Evolutionary conservation across 768 basidiomycete genomes (phyloP).

Genomic region (Coprinellus micaceus): DNA sequence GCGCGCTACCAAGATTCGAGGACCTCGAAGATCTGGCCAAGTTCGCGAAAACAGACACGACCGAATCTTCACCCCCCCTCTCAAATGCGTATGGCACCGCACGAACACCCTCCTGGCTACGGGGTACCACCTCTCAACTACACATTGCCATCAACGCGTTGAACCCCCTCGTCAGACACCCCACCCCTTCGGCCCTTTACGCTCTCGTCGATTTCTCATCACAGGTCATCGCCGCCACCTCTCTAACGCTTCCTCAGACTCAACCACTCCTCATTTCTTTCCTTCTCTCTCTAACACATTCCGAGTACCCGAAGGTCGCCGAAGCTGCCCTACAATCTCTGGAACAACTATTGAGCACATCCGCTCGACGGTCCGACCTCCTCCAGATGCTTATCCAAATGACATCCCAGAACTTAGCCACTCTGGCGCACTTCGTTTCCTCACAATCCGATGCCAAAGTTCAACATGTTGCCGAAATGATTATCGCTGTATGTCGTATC

Average conservation of each 20-base stretch:
- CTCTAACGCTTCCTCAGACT: conserved; percentile 61
- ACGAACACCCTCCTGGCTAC: conserved; percentile 75
- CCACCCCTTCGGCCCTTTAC: conserved; percentile 59
- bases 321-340: conserved; percentile 45
- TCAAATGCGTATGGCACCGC: conserved; percentile 39
- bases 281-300: conserved; percentile 69
- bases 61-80: conserved; percentile 18
- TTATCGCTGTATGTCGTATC: conserved; percentile 68
- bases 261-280: conserved; percentile 68
- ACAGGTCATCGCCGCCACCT: conserved; percentile 49
- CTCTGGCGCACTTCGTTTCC: conserved; percentile 69
- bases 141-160: conserved; percentile 79
- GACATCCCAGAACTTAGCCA: conserved; percentile 58
- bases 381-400: conserved; percentile 59
- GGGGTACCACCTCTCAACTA: conserved; percentile 77
- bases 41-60: conserved; percentile 19
- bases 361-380: conserved; percentile 41
- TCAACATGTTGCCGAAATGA: conserved; percentile 59
- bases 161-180: conserved; percentile 66
- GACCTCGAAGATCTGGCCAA: conserved; percentile 62
- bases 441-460: conserved; percentile 74
- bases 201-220: conserved; percentile 57
- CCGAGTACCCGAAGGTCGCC: conserved; percentile 52
- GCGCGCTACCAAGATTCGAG: conserved; percentile 50
- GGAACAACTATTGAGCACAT: conserved; percentile 41